These are phyloP conservation scores for Erysimum pusillum DNA, from an alignment of 441 rosid genomes.

Conservation along the genomic window DNA sequence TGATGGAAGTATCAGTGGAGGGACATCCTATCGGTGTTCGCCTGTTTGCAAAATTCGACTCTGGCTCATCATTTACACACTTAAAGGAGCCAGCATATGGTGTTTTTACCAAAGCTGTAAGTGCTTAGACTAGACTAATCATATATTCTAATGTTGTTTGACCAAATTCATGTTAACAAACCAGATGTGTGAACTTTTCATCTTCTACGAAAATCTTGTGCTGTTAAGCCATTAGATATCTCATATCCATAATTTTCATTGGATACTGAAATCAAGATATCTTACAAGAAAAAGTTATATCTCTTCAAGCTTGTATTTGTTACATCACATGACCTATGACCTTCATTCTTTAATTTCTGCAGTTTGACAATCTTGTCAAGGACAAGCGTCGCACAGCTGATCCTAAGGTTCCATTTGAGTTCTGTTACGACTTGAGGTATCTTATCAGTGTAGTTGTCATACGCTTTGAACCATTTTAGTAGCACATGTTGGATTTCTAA, in stretches of 20 bases:
- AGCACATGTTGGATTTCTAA: neutral
- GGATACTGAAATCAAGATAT: neutral
- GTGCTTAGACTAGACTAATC: conserved; percentile 40
- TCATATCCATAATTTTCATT: conserved; percentile 3
- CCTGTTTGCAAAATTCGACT: conserved; percentile 70
- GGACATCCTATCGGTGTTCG: conserved; percentile 51
- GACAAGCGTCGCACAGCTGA: conserved; percentile 53
- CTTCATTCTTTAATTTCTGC: conserved; percentile 34
- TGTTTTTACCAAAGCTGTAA: conserved; percentile 64
- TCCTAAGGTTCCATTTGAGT: conserved; percentile 67
- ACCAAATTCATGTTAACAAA: neutral
- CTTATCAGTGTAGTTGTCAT: conserved; percentile 8
- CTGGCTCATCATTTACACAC: conserved; percentile 81
- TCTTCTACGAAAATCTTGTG: neutral
- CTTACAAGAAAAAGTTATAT: neutral
- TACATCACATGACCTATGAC: conserved; percentile 23
- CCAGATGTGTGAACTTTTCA: neutral
- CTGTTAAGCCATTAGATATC: conserved; percentile 12
- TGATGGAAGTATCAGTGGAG: conserved; percentile 58
- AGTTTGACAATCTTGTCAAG: conserved; percentile 62
- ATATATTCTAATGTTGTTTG: neutral
- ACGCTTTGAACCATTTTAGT: conserved; percentile 31
- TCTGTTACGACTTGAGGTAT: conserved; percentile 77
- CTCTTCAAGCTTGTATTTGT: conserved; percentile 25
- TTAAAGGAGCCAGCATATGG: conserved; percentile 81